A percentile compares a stretch with the other conserved stretches of the same genome.
These are phyloP conservation scores for Aquilaria sinensis DNA, from an alignment of 345 rosid genomes.

Conservation along the genomic window DNA sequence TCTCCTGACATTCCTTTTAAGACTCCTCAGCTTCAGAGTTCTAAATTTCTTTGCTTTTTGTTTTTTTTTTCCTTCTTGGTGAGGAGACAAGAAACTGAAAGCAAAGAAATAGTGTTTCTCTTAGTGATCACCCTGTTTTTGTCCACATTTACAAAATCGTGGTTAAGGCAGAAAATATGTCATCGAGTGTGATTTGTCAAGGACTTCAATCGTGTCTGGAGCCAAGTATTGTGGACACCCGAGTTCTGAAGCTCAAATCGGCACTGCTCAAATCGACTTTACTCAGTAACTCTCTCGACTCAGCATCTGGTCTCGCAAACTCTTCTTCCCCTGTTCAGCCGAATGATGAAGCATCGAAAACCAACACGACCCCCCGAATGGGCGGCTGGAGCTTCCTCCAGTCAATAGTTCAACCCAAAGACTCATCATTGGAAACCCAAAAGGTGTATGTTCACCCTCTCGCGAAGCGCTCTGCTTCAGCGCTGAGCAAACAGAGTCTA, in stretches of 20 bases:
- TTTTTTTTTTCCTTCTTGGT: background rate
- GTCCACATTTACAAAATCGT: background rate
- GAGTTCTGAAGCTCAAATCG: slow-evolving; percentile 31
- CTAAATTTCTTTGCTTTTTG: no score
- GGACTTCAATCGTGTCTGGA: slow-evolving; percentile 51
- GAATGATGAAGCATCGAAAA: slow-evolving; percentile 9
- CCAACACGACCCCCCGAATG: slow-evolving; percentile 3
- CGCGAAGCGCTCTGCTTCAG: slow-evolving; percentile 35
- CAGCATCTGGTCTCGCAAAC: background rate
- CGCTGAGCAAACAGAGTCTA: slow-evolving; percentile 55
- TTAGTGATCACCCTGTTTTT: slow-evolving; percentile 10
- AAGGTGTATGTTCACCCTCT: slow-evolving; percentile 50
- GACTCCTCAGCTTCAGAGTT: no score
- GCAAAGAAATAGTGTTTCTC: slow-evolving; percentile 13
- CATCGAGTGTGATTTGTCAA: slow-evolving; percentile 34
- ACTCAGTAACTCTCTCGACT: background rate
- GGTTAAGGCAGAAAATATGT: slow-evolving; percentile 21
- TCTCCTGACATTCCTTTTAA: background rate
- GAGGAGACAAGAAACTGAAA: background rate
- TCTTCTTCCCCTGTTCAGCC: slow-evolving; percentile 4
- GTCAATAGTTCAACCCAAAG: slow-evolving; percentile 19
- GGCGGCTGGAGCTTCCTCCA: slow-evolving; percentile 63
- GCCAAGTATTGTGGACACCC: slow-evolving; percentile 25
- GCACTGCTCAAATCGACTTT: slow-evolving; percentile 23
- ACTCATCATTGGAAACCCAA: slow-evolving; percentile 11